Percentiles rank a stretch among this genome's conserved stretches.
phyloP scores from a whole-genome alignment of 192 early-diverging fungal species.

The Endogone sp. region DNA sequence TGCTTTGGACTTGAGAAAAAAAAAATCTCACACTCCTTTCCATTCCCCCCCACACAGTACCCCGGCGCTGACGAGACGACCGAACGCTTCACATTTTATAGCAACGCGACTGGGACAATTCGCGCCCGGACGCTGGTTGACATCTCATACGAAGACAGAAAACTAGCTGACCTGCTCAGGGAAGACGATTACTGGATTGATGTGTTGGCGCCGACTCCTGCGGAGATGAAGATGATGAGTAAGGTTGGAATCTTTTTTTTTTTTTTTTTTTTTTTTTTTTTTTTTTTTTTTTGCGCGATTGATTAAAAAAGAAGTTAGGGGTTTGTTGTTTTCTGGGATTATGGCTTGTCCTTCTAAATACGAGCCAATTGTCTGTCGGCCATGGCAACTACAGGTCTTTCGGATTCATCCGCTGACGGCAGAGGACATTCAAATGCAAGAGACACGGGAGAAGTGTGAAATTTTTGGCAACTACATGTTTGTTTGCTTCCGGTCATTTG shows the following conservation, averaged over 20 bases:
- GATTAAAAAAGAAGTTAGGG: no score
- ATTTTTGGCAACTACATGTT: slow-evolving; percentile 87
- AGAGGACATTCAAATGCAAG: slow-evolving; percentile 89
- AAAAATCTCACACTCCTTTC: no score
- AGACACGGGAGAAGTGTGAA: slow-evolving; percentile 93
- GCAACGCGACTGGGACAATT: slow-evolving; percentile 55
- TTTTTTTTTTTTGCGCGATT: background rate
- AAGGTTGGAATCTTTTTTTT: slow-evolving; percentile 35
- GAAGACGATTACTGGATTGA: slow-evolving; percentile 66
- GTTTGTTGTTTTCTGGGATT: slow-evolving; percentile 18
- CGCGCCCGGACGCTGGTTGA: slow-evolving; percentile 49
- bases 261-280: background rate
- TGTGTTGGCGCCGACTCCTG: slow-evolving; percentile 43
- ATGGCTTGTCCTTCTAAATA: slow-evolving; percentile 34
- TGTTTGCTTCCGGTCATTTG: slow-evolving; percentile 81
- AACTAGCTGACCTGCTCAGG: slow-evolving; percentile 28
- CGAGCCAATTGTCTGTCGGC: slow-evolving; percentile 35
- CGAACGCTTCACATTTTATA: slow-evolving; percentile 64
- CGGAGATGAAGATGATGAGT: slow-evolving; percentile 55
- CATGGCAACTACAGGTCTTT: slow-evolving; percentile 43
- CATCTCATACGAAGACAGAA: slow-evolving; percentile 39
- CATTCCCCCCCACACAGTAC: no score
- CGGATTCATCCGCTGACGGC: slow-evolving; percentile 73
- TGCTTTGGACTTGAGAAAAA: no score
- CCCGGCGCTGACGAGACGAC: background rate